Conservation (phyloP, 1,284 basidiomycete genomes). For the Fistulina hepatica region DNA sequence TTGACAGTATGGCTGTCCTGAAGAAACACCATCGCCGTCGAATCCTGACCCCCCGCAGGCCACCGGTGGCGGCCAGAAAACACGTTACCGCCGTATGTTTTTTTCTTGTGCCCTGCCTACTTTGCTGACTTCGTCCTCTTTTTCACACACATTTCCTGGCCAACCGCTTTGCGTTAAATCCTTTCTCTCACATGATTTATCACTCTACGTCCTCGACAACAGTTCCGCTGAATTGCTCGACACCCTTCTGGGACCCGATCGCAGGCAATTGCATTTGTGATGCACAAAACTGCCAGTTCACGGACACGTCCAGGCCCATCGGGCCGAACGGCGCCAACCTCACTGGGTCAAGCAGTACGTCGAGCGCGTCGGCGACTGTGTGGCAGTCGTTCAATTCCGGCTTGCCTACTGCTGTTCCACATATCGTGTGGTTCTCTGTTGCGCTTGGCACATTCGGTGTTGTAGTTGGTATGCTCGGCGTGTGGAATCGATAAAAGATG, state of each 20-base stretch:
- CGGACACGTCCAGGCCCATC: constrained; percentile 53
- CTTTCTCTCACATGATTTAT: background rate
- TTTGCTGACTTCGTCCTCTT: constrained; percentile 1
- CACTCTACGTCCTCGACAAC: background rate
- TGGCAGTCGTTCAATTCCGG: too few species aligned
- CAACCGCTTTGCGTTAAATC: constrained; percentile 2
- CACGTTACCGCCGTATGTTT: constrained; percentile 43
- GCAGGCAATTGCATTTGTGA: constrained; percentile 52
- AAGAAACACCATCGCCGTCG: constrained; percentile 36
- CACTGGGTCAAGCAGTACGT: constrained; percentile 49
- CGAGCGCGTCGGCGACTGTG: too few species aligned
- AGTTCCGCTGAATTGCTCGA: constrained; percentile 68
- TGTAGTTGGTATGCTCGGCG: too few species aligned
- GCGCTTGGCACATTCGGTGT: too few species aligned
- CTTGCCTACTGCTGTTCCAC: too few species aligned
- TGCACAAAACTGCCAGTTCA: constrained; percentile 44
- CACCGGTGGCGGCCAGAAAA: constrained; percentile 28
- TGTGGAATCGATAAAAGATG: too few species aligned
- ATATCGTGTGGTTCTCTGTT: too few species aligned
- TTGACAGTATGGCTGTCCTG: constrained; percentile 60
- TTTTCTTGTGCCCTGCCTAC: background rate
- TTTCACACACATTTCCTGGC: background rate
- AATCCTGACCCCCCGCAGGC: constrained; percentile 60
- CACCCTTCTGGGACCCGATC: constrained; percentile 72
- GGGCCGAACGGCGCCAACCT: constrained; percentile 66